Evolutionary conservation across 805 yeast species (phyloP), one percentile per base, ranked within the genome.

Genomic region (Kodamaea laetipori): DNA sequence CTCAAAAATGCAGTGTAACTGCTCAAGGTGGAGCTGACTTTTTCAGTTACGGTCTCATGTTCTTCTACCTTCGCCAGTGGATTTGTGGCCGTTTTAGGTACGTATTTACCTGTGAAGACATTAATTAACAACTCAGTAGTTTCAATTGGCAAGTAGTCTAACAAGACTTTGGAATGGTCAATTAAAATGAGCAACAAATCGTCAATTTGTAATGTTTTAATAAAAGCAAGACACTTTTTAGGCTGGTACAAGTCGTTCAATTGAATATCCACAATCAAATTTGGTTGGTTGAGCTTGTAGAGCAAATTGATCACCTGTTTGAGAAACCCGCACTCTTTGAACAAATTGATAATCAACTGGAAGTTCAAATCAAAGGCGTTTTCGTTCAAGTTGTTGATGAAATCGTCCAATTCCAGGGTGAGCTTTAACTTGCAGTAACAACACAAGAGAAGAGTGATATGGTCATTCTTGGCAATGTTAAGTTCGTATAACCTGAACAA

Each of bases 101-200:
- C 68, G 59, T 84, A 92, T 43, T 78, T 81, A 0, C 97, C 97
- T 0, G 98, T 92, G 58, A 92, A 94, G 0, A 92, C 85, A 21
- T 86, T 84, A 39, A 94, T 90, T 45, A 92, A 69, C 27, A 94
- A 64, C 23, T 83, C 83, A 1, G 96, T 90, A 0, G 96, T 85
- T 44, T 84, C 89, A 45, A 85, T 77, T 0, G 98, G 97, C 28
- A 80, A 65, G 36, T 71, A 58, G 27, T 85, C 86, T 37, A 92
- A 69, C 21, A 92, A 64, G 1, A 65, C 55, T 46, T 86, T 81
- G 3, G 92, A 82, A 54, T 77, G 80, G 21, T 82, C 81, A 6
- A 82, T 76, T 39, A 90, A 66, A 6, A 87, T 81, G 31, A 92
- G 67, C 21, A 90, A 64, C 3, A 89, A 78, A 40, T 90, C 97